Evolutionary conservation across 2,329 filamentous ascomycete genomes (phyloP).

Genomic region (Calonectria hongkongensis): DNA sequence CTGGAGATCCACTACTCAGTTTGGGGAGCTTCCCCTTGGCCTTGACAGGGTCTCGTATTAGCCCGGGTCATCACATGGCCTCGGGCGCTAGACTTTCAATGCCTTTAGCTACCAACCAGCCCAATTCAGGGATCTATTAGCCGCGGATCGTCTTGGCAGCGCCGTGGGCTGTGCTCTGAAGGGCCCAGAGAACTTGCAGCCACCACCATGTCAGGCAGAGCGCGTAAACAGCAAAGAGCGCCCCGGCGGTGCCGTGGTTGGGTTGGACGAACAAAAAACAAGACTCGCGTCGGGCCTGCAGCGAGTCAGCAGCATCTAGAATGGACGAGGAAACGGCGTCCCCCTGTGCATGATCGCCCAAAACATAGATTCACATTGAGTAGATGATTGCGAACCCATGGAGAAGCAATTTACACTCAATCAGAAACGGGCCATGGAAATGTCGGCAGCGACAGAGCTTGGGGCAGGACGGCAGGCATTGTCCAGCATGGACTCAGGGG

Average conservation of each 20-base stretch:
- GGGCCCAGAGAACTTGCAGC: slow-evolving; percentile 4
- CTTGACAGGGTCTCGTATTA: slow-evolving; percentile 14
- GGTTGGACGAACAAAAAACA: background rate
- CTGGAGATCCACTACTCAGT: background rate
- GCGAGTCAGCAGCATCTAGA: slow-evolving; percentile 5
- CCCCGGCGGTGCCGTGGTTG: background rate
- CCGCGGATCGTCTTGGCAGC: slow-evolving; percentile 16
- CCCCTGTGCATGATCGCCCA: slow-evolving; percentile 3
- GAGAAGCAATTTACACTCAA: slow-evolving; percentile 23
- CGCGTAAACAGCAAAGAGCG: background rate
- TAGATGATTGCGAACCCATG: slow-evolving; percentile 12
- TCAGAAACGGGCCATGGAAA: slow-evolving; percentile 1
- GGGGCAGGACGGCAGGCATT: background rate
- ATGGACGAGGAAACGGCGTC: no score
- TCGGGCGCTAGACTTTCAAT: slow-evolving; percentile 19
- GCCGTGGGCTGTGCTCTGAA: slow-evolving; percentile 6
- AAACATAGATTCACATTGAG: background rate
- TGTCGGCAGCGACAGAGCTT: slow-evolving; percentile 12
- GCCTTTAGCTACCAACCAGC: slow-evolving; percentile 19
- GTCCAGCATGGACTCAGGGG: slow-evolving; percentile 1
- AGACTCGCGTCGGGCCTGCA: background rate
- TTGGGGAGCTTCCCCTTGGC: background rate
- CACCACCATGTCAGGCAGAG: background rate
- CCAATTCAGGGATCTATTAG: slow-evolving; percentile 23
- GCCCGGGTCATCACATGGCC: slow-evolving; percentile 9